Evolutionary conservation across 495 filamentous ascomycete species (phyloP).

Genomic region (Penicillium steckii): DNA sequence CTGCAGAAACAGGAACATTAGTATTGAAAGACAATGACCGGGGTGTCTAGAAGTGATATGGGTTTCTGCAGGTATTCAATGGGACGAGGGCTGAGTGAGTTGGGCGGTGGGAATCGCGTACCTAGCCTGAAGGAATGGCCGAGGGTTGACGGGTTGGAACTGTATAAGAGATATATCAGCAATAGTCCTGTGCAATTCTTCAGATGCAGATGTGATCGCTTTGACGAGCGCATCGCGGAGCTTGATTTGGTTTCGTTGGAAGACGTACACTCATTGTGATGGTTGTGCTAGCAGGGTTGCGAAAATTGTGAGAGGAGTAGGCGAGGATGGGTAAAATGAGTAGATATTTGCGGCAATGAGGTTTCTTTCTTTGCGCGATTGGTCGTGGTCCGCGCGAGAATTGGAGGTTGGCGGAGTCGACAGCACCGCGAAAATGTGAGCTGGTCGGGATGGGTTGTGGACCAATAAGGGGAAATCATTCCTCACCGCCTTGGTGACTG

Average conservation of each 20-base stretch:
- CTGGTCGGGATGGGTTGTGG: conserved; percentile 18
- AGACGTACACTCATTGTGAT: conserved; percentile 43
- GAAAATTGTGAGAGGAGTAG: not conserved
- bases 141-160: conserved; percentile 87
- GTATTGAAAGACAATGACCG: not conserved
- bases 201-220: not conserved
- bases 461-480: conserved; percentile 23
- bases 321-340: not conserved
- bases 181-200: not conserved
- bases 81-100: not conserved
- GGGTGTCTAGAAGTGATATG: not conserved
- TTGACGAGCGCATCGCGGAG: conserved; percentile 6
- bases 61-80: not conserved
- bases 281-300: conserved; percentile 1
- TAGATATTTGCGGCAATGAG: conserved; percentile 6
- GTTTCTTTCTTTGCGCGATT: conserved; percentile 6
- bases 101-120: conserved; percentile 41
- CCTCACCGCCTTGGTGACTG: conserved; percentile 27
- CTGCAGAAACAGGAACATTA: conserved; percentile 38
- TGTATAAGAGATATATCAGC: conserved; percentile 29
- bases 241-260: conserved; percentile 13
- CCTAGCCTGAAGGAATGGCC: conserved; percentile 84
- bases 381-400: conserved; percentile 19
- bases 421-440: conserved; percentile 39
- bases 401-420: conserved; percentile 14